Evolutionary conservation across 1,284 basidiomycete genomes (phyloP).

Genomic region (Xerocomus tenax): DNA sequence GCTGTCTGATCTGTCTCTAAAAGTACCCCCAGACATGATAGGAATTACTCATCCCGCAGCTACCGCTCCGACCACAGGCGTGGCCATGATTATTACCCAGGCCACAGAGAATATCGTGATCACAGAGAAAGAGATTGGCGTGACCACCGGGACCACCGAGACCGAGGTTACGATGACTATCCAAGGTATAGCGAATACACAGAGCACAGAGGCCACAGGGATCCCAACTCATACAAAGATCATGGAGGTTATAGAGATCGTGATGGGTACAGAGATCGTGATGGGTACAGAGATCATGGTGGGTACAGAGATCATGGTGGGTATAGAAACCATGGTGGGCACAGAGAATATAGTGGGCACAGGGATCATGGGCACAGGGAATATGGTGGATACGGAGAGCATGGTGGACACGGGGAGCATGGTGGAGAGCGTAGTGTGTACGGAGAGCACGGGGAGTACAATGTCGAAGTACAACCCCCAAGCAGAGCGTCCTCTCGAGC

Average conservation of each 20-base stretch:
- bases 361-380: neutral
- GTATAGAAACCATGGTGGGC: neutral
- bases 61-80: slow-evolving; percentile 24
- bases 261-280: neutral
- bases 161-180: slow-evolving; percentile 19
- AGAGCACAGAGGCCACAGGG: slow-evolving; percentile 17
- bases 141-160: slow-evolving; percentile 21
- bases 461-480: slow-evolving; percentile 18
- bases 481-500: slow-evolving; percentile 23
- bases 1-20: slow-evolving; percentile 4
- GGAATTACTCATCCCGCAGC: slow-evolving; percentile 20
- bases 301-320: neutral
- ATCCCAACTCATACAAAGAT: slow-evolving; percentile 9
- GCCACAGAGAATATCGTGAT: slow-evolving; percentile 20
- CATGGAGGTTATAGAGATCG: slow-evolving; percentile 12
- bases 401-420: neutral
- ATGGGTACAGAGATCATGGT: neutral
- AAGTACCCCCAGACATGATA: slow-evolving; percentile 20
- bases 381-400: neutral
- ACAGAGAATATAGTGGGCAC: slow-evolving; percentile 11
- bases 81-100: slow-evolving; percentile 19
- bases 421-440: slow-evolving; percentile 14
- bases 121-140: slow-evolving; percentile 19
- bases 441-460: slow-evolving; percentile 22
- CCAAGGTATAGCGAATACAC: slow-evolving; percentile 18